Evolutionary conservation across 2,329 filamentous ascomycete genomes (phyloP).

Genomic region (Cladobotryum mycophilum): DNA sequence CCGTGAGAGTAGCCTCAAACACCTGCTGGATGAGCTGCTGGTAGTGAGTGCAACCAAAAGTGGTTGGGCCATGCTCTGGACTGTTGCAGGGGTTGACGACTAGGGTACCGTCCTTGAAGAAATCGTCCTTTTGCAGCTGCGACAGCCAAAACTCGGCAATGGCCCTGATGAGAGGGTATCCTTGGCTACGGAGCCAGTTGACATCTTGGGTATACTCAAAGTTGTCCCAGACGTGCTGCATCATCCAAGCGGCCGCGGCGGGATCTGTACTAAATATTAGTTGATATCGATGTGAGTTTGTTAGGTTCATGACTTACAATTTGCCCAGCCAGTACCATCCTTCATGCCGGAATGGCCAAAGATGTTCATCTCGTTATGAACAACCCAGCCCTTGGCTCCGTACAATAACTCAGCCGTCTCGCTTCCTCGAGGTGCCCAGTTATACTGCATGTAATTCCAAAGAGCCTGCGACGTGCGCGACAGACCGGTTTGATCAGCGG

Average conservation of each 20-base stretch:
- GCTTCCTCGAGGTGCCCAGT: constrained; percentile 45
- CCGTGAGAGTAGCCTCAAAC: constrained; percentile 31
- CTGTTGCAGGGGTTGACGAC: constrained; percentile 54
- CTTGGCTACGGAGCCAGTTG: constrained; percentile 39
- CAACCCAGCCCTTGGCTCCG: constrained; percentile 47
- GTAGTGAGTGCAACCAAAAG: constrained; percentile 48
- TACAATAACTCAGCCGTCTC: constrained; percentile 50
- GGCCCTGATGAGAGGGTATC: constrained; percentile 49
- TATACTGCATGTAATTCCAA: constrained; percentile 48
- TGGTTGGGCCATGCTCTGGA: constrained; percentile 50
- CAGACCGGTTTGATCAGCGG: constrained; percentile 45
- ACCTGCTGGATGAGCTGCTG: constrained; percentile 45
- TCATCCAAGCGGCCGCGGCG: constrained; percentile 51
- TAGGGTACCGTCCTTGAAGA: constrained; percentile 43
- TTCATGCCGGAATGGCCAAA: constrained; percentile 45
- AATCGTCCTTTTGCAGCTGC: constrained; percentile 44
- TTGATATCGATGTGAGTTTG: not conserved
- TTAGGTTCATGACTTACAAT: constrained; percentile 20
- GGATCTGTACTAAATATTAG: constrained; percentile 25
- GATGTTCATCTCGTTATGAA: constrained; percentile 52
- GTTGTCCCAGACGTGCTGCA: constrained; percentile 53
- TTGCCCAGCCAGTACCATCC: constrained; percentile 19
- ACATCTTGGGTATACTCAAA: constrained; percentile 46
- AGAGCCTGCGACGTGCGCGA: constrained; percentile 37
- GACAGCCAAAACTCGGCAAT: constrained; percentile 51